Evolutionary conservation across 2,329 filamentous ascomycete species (phyloP), one percentile per base, ranked within the genome.

Genomic region (Neopestalotiopsis rosae): DNA sequence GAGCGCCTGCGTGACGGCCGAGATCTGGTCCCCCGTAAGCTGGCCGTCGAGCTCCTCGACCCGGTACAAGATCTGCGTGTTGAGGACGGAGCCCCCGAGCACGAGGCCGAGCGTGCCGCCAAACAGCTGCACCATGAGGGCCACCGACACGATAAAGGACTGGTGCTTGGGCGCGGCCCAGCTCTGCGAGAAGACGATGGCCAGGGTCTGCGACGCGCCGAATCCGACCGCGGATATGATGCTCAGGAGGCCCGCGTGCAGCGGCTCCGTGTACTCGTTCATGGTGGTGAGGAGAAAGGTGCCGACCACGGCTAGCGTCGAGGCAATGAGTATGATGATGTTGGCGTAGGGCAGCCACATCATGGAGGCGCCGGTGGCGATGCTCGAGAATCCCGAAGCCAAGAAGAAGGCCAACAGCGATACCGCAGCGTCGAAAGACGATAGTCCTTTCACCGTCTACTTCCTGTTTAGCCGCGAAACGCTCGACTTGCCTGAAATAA

Each of bases 361-460:
- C 58, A 66, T 69, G 40, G 64, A 64, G 34, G 56, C 58, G 17
- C 68, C 68, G 17, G 65, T 67, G 14, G 40, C 30, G 49, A 69
- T 62, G 59, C 68, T 69, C 14, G 68, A 66, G 5, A 67, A 24
- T 17, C 68, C 68, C 28, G 68, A 69, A 4, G 68, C 61, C 7
- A 69, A 14, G 59, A 69, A 67, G 42, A 69, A 69, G 9, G 68
- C 68, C 34, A 67, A 32, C 17, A 69, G 34, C 1, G 64, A 67
- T 2, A 69, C 49, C 6, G 64, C 68, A 2, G 68, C 65, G 17
- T 67, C 65, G 28, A 69, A 69, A 2, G 68, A 69, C 5, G 68
- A 69, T n/a, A 69, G 65, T 32, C 65, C 68, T 17, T 67, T 66
- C 10, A 69, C 68, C 5, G 68, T 66, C 68, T 69, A 4, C n/a